phyloP scores from a whole-genome alignment of 768 basidiomycete species.

The Tylopilus sp. region DNA sequence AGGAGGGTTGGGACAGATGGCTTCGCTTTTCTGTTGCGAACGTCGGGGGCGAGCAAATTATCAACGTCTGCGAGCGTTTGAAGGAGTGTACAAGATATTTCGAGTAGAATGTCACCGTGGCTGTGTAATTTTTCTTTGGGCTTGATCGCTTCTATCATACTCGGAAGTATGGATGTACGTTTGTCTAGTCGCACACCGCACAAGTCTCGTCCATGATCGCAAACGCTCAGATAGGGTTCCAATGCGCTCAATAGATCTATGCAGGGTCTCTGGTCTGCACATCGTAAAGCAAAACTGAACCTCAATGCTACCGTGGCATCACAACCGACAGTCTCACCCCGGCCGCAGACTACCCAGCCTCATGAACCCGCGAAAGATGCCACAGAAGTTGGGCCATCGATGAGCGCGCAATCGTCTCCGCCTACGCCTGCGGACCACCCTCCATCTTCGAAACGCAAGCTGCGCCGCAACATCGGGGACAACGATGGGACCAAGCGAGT shows the following conservation, averaged over 20 bases:
- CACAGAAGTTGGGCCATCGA: not conserved
- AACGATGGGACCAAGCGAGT: not conserved
- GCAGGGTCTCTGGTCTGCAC: not conserved
- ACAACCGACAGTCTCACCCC: not conserved
- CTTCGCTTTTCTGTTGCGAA: slow-evolving; percentile 81
- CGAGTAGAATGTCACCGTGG: slow-evolving; percentile 36
- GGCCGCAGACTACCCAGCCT: not conserved
- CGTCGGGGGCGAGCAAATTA: slow-evolving; percentile 60
- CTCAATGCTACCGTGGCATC: not conserved
- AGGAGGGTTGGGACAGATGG: slow-evolving; percentile 54
- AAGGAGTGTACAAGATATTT: slow-evolving; percentile 36
- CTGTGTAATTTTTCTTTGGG: not conserved
- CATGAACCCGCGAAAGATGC: not conserved
- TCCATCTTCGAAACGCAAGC: not conserved
- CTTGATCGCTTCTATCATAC: slow-evolving; percentile 6
- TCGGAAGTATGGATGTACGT: not conserved
- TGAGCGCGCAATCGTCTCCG: not conserved
- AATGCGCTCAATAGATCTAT: not conserved
- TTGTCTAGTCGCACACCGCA: not conserved
- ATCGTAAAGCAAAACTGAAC: not conserved
- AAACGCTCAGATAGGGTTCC: not conserved
- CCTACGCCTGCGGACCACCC: not conserved
- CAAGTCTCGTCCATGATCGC: not conserved
- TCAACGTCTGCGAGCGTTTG: slow-evolving; percentile 50
- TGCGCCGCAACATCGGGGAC: not conserved